These are phyloP conservation scores for Cicer arietinum DNA, from an alignment of 306 rosid species.

Conservation along the genomic window DNA sequence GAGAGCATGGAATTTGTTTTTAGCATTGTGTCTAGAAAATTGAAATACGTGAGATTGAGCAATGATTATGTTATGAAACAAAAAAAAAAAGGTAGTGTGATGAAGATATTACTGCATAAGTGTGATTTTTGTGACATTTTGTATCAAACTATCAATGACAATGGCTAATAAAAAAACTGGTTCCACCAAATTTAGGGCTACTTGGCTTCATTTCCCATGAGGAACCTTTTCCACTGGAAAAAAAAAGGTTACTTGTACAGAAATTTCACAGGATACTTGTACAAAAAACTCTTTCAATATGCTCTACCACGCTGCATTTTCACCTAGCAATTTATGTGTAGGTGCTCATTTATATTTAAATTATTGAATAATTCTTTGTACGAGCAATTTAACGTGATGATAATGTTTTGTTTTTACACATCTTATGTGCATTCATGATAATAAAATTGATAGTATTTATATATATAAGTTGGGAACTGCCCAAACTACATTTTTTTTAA, in stretches of 20 bases:
- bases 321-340: background rate
- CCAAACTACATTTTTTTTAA: too few relatives aligned
- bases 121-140: slow-evolving; percentile 8
- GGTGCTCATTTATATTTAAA: too few relatives aligned
- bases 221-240: background rate
- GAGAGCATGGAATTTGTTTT: slow-evolving; percentile 30
- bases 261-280: background rate
- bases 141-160: background rate
- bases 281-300: background rate
- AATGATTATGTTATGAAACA: background rate
- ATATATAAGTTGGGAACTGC: too few relatives aligned
- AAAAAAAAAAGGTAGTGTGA: background rate
- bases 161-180: background rate
- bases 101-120: slow-evolving; percentile 18
- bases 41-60: slow-evolving; percentile 20
- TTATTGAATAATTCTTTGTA: too few relatives aligned
- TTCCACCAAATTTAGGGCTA: background rate
- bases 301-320: background rate
- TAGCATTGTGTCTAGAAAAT: slow-evolving; percentile 34
- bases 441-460: too few relatives aligned
- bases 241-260: background rate
- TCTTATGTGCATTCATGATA: too few relatives aligned
- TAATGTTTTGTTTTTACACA: too few relatives aligned
- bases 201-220: background rate
- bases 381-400: too few relatives aligned